Conservation (phyloP, 2,329 filamentous ascomycete genomes). For the Clarireedia hainanense region DNA sequence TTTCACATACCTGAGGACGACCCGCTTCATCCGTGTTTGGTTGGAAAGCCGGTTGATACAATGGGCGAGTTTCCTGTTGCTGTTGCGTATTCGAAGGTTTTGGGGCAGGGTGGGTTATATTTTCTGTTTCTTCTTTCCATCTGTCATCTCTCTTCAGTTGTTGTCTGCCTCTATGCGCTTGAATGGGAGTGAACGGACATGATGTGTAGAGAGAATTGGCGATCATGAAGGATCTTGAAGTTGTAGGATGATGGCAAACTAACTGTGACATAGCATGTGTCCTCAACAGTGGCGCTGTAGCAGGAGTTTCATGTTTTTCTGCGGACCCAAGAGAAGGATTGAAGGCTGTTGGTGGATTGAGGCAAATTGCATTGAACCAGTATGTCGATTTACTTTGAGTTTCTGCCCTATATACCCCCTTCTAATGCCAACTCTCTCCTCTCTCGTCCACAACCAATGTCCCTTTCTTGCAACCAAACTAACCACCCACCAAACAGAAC, state of each 20-base stretch:
- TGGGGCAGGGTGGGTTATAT: conserved; percentile 11
- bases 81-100: conserved; percentile 38
- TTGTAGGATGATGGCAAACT: conserved; percentile 11
- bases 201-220: no score
- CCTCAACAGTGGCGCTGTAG: conserved; percentile 35
- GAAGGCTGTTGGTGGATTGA: conserved; percentile 35
- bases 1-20: conserved; percentile 36
- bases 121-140: no score
- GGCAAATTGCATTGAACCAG: conserved; percentile 36
- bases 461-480: neutral
- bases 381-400: neutral
- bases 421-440: neutral
- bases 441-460: neutral
- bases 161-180: no score
- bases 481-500: conserved; percentile 29
- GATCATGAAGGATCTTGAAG: no score
- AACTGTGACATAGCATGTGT: conserved; percentile 34
- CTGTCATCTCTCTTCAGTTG: no score
- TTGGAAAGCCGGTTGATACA: conserved; percentile 36
- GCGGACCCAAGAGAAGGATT: conserved; percentile 34
- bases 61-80: conserved; percentile 46
- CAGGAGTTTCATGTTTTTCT: conserved; percentile 38
- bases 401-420: neutral
- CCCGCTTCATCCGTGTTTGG: conserved; percentile 36
- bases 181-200: no score